phyloP scores from a whole-genome alignment of 345 rosid species.

The Eucalyptus curtisii region DNA sequence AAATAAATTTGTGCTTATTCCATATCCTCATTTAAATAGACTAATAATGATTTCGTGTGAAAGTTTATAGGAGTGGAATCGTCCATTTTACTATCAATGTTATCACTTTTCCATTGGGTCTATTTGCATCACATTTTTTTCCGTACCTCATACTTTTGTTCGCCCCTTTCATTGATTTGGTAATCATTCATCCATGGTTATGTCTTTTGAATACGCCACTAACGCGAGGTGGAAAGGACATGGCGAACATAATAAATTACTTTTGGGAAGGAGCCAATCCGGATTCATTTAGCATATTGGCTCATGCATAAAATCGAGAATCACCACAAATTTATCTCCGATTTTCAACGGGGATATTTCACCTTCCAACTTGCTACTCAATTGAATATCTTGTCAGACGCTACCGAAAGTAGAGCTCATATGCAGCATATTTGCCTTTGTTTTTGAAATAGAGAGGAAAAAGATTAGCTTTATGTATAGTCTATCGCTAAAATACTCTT shows the following conservation, averaged over 20 bases:
- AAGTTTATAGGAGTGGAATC: no score
- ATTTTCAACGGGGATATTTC: background rate
- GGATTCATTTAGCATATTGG: background rate
- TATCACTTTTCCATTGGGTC: no score
- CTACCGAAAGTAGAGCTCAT: background rate
- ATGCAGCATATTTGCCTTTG: background rate
- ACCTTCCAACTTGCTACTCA: background rate
- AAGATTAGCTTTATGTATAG: background rate
- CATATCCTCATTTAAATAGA: no score
- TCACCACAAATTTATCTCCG: background rate
- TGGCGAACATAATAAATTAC: background rate
- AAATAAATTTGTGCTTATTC: no score
- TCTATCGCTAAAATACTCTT: background rate
- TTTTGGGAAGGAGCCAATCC: background rate
- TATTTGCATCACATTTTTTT: no score
- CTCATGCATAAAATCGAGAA: background rate
- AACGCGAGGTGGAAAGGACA: background rate
- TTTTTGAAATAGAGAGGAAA: background rate
- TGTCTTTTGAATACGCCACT: background rate
- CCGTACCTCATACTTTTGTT: no score
- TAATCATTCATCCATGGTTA: background rate
- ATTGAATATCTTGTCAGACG: background rate
- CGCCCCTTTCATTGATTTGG: no score
- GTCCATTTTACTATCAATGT: no score
- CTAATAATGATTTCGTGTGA: no score